These are phyloP conservation scores for Drechslerella coelobrocha DNA, from an alignment of 2,329 filamentous ascomycete genomes.

Conservation along the genomic window DNA sequence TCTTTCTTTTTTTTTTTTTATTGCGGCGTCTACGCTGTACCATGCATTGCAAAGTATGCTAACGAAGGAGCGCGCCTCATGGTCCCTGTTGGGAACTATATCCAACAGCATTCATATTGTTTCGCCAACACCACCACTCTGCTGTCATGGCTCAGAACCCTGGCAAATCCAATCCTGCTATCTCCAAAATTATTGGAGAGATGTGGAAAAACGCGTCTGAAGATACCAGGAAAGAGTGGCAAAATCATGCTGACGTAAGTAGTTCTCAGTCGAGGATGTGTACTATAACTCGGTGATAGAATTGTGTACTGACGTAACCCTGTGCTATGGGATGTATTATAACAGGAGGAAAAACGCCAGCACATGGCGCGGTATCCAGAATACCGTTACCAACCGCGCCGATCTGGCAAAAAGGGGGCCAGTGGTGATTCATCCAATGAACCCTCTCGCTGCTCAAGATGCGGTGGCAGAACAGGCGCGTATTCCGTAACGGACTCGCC, in stretches of 20 bases:
- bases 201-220: conserved; percentile 83
- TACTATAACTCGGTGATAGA: too few relatives aligned
- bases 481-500: conserved; percentile 53
- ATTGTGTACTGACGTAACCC: conserved; percentile 46
- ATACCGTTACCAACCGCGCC: conserved; percentile 90
- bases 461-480: conserved; percentile 59
- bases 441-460: conserved; percentile 56
- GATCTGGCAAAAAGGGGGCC: conserved; percentile 62
- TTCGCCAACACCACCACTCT: conserved; percentile 89
- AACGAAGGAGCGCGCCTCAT: conserved; percentile 36
- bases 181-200: conserved; percentile 94
- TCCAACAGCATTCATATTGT: conserved; percentile 88
- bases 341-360: conserved; percentile 81
- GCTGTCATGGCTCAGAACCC: conserved; percentile 81
- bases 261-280: conserved; percentile 19
- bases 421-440: conserved; percentile 55
- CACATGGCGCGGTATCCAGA: conserved; percentile 90
- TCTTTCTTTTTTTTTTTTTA: conserved; percentile 30
- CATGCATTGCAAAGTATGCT: conserved; percentile 28
- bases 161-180: conserved; percentile 91
- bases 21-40: conserved; percentile 31
- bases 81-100: conserved; percentile 49
- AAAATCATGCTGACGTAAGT: conserved; percentile 77
- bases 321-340: conserved; percentile 9
- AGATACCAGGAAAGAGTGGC: conserved; percentile 83